Percentiles rank a stretch among this genome's conserved stretches.
These are phyloP conservation scores for Thozetella sp. DNA, from an alignment of 495 filamentous ascomycete genomes.

Conservation along the genomic window DNA sequence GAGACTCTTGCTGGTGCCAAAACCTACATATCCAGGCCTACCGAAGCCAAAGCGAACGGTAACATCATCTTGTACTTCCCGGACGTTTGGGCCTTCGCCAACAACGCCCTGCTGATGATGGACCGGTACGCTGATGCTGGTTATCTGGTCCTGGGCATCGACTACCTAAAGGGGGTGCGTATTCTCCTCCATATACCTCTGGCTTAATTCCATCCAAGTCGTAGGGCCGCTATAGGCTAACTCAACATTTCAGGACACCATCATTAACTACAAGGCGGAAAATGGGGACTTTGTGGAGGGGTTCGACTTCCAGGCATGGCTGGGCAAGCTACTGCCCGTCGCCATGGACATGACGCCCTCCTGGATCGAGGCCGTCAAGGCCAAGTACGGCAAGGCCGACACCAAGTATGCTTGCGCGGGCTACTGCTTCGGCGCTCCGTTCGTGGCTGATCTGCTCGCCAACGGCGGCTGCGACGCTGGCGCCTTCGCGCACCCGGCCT, in stretches of 20 bases:
- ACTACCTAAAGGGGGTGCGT: conserved; percentile 41
- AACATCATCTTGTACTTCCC: conserved; percentile 42
- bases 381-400: conserved; percentile 24
- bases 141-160: conserved; percentile 34
- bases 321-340: conserved; percentile 32
- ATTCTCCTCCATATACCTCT: neutral
- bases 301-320: conserved; percentile 43
- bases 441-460: conserved; percentile 31
- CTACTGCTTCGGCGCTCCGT: conserved; percentile 46
- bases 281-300: conserved; percentile 18
- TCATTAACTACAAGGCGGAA: conserved; percentile 37
- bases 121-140: conserved; percentile 44
- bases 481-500: conserved; percentile 41
- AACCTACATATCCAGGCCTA: conserved; percentile 34
- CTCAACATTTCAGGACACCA: conserved; percentile 22
- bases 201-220: no score
- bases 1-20: conserved; percentile 24
- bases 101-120: conserved; percentile 37
- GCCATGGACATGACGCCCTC: conserved; percentile 28
- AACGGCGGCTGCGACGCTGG: conserved; percentile 25
- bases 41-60: conserved; percentile 28
- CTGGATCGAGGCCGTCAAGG: conserved; percentile 30
- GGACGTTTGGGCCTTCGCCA: conserved; percentile 39
- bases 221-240: neutral
- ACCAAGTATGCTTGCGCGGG: conserved; percentile 38